These are phyloP conservation scores for Acanthamoeba rhysodes DNA, from an alignment of 208 protist species.

Conservation along the genomic window DNA sequence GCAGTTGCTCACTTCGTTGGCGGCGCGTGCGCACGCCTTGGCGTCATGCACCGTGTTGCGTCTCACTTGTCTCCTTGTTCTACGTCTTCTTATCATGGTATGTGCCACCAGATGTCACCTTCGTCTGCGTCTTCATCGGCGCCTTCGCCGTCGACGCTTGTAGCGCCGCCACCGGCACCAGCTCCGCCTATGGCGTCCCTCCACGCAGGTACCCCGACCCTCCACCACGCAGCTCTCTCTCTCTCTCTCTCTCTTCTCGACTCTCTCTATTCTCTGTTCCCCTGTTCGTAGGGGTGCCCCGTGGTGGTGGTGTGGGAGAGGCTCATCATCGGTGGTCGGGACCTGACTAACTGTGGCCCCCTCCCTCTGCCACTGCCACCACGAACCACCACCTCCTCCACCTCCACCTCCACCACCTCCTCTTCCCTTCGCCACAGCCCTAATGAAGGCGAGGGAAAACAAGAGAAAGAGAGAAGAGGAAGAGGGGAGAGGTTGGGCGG, in stretches of 20 bases:
- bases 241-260: neutral
- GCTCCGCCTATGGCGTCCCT: neutral
- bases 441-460: constrained; percentile 3
- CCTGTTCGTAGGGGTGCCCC: neutral
- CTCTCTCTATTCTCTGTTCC: neutral
- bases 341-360: too few relatives aligned
- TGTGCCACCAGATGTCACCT: neutral
- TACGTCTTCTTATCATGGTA: neutral
- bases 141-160: neutral
- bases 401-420: too few relatives aligned
- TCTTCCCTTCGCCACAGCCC: neutral
- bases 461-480: constrained; percentile 27
- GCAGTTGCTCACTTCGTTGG: too few relatives aligned
- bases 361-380: too few relatives aligned
- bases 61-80: neutral
- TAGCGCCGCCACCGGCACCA: neutral
- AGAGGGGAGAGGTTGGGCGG: neutral
- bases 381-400: too few relatives aligned
- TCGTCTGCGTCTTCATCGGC: neutral
- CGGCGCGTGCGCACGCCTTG: too few relatives aligned
- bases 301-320: too few relatives aligned
- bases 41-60: too few relatives aligned
- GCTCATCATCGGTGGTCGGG: too few relatives aligned
- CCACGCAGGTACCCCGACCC: neutral
- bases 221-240: neutral